These are phyloP conservation scores for Orbilia javanica DNA, from an alignment of 2,329 filamentous ascomycete genomes.

Conservation along the genomic window DNA sequence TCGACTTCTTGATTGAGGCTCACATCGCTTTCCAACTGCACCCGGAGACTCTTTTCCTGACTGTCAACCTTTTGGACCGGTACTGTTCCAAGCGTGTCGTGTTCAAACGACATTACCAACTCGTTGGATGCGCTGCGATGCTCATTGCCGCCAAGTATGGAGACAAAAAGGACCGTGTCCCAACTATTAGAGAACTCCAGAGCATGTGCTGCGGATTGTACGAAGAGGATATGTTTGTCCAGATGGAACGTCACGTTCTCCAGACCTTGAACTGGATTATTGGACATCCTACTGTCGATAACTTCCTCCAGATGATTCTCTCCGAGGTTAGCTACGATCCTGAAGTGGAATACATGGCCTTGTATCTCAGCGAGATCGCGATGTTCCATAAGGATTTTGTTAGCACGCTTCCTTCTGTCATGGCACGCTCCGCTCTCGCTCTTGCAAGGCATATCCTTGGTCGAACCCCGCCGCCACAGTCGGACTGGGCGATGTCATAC, in stretches of 20 bases:
- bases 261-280: conserved; percentile 97
- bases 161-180: conserved; percentile 98
- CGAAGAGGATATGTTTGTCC: conserved; percentile 99
- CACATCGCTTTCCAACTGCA: conserved; percentile 94
- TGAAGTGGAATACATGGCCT: conserved; percentile 93
- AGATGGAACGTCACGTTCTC: conserved; percentile 99
- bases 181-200: conserved; percentile 94
- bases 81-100: conserved; percentile 98
- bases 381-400: conserved; percentile 98
- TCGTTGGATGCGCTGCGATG: conserved; percentile 94
- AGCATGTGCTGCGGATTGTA: conserved; percentile 99
- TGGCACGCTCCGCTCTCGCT: conserved; percentile 87
- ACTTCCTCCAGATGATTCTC: conserved; percentile 88
- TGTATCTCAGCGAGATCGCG: conserved; percentile 94
- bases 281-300: conserved; percentile 94
- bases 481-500: conserved; percentile 65
- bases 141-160: conserved; percentile 98
- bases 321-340: conserved; percentile 80
- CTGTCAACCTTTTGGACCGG: conserved; percentile 94
- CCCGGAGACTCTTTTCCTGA: conserved; percentile 94
- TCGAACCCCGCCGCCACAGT: conserved; percentile 68
- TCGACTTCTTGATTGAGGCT: conserved; percentile 97
- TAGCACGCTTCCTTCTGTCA: conserved; percentile 87
- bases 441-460: conserved; percentile 87
- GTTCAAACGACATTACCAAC: conserved; percentile 98